phyloP scores from a whole-genome alignment of 192 early-diverging fungal genomes.

The Jimgerdemannia lactiflua region DNA sequence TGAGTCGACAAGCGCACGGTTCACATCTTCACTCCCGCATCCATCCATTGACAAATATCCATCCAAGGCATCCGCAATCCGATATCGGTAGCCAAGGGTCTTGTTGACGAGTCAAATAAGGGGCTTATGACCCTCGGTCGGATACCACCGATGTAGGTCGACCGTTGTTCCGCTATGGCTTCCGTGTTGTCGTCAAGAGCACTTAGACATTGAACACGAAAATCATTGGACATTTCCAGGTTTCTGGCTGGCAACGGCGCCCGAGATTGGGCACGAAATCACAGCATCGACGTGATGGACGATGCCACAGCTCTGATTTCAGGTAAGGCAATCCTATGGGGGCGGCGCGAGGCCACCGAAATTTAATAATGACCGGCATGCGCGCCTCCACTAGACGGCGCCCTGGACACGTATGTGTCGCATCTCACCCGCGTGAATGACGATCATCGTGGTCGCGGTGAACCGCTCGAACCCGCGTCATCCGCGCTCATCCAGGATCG shows the following conservation, averaged over 20 bases:
- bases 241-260: constrained; percentile 59
- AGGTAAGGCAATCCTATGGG: constrained; percentile 8
- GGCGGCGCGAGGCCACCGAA: neutral
- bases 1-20: constrained; percentile 8
- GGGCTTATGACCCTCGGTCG: constrained; percentile 43
- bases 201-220: neutral
- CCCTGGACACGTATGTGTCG: constrained; percentile 16
- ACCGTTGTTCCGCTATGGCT: neutral
- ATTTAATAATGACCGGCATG: neutral
- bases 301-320: constrained; percentile 7
- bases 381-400: neutral
- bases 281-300: constrained; percentile 2
- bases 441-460: neutral
- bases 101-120: constrained; percentile 43
- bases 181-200: neutral
- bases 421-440: constrained; percentile 6
- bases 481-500: too few relatives aligned
- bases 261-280: constrained; percentile 33
- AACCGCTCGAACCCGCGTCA: neutral
- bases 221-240: constrained; percentile 8
- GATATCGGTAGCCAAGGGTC: constrained; percentile 48
- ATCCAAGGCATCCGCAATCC: constrained; percentile 62
- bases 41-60: too few relatives aligned
- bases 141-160: constrained; percentile 43
- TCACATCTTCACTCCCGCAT: neutral